These are phyloP conservation scores for Xylaria multiplex DNA, from an alignment of 2,329 filamentous ascomycete genomes.

Conservation along the genomic window DNA sequence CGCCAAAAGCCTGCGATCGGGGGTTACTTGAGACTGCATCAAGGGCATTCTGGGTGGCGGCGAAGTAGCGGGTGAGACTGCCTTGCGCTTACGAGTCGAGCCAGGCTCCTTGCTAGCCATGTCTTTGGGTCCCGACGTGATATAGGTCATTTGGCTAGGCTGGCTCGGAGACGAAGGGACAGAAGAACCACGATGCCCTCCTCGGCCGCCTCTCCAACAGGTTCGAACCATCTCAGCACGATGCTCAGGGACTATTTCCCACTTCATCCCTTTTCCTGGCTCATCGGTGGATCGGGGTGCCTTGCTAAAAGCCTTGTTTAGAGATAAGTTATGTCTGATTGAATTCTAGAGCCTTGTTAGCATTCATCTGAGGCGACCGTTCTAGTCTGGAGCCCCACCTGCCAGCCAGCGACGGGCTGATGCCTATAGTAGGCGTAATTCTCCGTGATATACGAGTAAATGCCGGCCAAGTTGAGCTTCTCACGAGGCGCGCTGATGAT, in stretches of 20 bases:
- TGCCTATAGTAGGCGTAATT: slow-evolving; percentile 94
- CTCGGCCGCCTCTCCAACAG: slow-evolving; percentile 68
- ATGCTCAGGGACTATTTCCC: slow-evolving; percentile 87
- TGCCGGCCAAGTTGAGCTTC: slow-evolving; percentile 89
- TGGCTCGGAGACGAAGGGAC: slow-evolving; percentile 72
- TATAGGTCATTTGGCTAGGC: slow-evolving; percentile 68
- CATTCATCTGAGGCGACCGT: slow-evolving; percentile 3
- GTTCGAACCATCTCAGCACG: slow-evolving; percentile 89
- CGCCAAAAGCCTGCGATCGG: slow-evolving; percentile 62
- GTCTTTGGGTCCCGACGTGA: slow-evolving; percentile 67
- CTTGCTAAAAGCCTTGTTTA: slow-evolving; percentile 96
- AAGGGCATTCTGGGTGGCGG: slow-evolving; percentile 63
- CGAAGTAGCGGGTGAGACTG: slow-evolving; percentile 63
- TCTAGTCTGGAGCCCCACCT: slow-evolving; percentile 64
- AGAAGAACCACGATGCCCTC: slow-evolving; percentile 73
- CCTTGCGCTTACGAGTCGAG: slow-evolving; percentile 67
- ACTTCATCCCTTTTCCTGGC: slow-evolving; percentile 99
- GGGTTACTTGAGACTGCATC: slow-evolving; percentile 65
- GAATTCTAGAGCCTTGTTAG: slow-evolving; percentile 73
- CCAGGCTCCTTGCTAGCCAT: slow-evolving; percentile 62
- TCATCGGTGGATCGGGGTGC: slow-evolving; percentile 92
- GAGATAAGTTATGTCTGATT: slow-evolving; percentile 93
- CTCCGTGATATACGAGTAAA: slow-evolving; percentile 91
- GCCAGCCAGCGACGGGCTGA: slow-evolving; percentile 83
- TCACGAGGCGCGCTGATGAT: slow-evolving; percentile 88